Evolutionary conservation across 2,329 filamentous ascomycete species (phyloP).

Genomic region (Anisogramma anomala): DNA sequence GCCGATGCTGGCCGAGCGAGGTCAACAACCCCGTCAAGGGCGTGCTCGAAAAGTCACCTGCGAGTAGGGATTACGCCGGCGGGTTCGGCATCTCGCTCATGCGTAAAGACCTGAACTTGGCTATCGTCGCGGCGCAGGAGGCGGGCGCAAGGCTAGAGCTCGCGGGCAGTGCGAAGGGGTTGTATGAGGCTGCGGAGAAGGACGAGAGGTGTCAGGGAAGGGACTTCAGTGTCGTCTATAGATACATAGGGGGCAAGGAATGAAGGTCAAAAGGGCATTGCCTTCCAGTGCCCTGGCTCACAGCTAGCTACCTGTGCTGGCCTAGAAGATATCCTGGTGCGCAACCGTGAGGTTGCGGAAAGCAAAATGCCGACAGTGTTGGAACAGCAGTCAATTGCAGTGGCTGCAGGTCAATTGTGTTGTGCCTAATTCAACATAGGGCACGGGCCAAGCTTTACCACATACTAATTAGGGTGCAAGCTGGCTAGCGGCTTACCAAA

Average conservation of each 20-base stretch:
- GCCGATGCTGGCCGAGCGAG: conserved; percentile 92
- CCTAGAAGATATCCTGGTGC: no score
- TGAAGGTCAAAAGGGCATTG: conserved; percentile 4
- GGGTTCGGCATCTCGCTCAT: conserved; percentile 70
- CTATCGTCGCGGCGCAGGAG: conserved; percentile 59
- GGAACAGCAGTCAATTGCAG: no score
- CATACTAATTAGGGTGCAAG: no score
- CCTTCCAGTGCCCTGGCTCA: neutral
- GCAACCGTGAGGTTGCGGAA: no score
- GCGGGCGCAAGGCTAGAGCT: conserved; percentile 55
- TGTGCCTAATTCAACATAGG: no score
- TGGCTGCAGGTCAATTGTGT: no score
- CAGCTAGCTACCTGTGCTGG: no score
- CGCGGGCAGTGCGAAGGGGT: conserved; percentile 47
- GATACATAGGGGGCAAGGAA: conserved; percentile 51
- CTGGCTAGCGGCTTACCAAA: no score
- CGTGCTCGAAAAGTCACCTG: conserved; percentile 65
- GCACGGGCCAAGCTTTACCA: no score
- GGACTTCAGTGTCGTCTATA: conserved; percentile 75
- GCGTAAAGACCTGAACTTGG: conserved; percentile 67
- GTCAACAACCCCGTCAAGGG: conserved; percentile 90
- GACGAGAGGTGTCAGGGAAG: conserved; percentile 52
- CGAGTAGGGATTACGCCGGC: conserved; percentile 62
- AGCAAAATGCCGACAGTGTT: no score
- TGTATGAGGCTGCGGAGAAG: conserved; percentile 57